Base-by-base conservation (phyloP, 805 yeast genomes). In the Ogataea minuta region DNA sequence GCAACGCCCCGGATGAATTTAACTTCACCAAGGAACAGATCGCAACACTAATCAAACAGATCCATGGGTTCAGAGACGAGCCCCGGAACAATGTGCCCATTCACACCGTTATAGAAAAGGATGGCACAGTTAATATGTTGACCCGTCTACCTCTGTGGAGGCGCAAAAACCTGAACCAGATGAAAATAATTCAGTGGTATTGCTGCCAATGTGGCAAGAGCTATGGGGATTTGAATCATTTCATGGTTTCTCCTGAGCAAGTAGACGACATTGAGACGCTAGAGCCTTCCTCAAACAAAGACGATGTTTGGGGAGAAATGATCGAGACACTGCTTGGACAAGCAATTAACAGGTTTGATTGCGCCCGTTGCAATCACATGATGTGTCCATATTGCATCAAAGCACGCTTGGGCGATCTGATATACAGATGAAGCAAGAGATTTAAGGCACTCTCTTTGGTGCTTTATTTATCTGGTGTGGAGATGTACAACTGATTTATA, bases 341-440 rank as follows among this genome's bases (percentile, higher is more conserved):
- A 19, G 34, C 46, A n/a, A 48, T 49, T 28, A 44, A 40, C 20
- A 43, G 63, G 25, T 53, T 48, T 39, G 60, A 57, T 33, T 59
- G 63, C 41, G 39, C 40, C 3, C 46, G 62, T 24, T 59, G 63
- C 43, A 41, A 38, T 26, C 63, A 59, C 44, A 52, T 59, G 58
- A 59, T 59, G 63, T 59, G 63, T 34, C 63, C 63, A 4, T 59
- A 59, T 36, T 59, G 63, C 38, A 46, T 52, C 25, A 59, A 59
- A 34, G 61, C 53, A 7, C 43, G 63, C 10, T 33, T 56, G n/a
- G 39, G 48, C 27, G 58, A 58, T 39, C 35, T 56, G 31, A 26
- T 45, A 19, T 34, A 44, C 24, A 43, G 40, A 25, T 35, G 40
- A 40, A 19, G 20, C 3, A 9, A 10, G n/a, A 10, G 14, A 19